Base-by-base conservation (phyloP, 176 grass and related monocot species). In the Oryza coarctata region DNA sequence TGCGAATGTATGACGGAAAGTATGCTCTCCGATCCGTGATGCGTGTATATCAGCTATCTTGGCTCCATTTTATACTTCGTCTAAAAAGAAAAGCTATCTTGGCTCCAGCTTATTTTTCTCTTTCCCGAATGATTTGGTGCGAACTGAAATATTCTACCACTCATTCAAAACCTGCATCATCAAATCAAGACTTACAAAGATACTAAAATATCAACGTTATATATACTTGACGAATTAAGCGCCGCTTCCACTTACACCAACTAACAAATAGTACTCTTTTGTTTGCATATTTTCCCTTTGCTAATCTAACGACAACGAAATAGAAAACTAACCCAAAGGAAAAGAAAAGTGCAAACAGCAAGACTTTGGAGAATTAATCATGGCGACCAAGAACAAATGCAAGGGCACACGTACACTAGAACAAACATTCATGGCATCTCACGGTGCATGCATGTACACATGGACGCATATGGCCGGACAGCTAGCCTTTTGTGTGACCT, bases 401-500 rank as follows among this genome's bases (percentile, higher is more conserved):
- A 6, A 43, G 15, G 15, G 52, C 44, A 80, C 70, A 20, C 14
- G 49, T 15, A 32, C 28, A 55, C 52, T 58, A 58, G 52, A 58
- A 58, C 6, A 71, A 1, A 73, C 39, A 82, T n/a, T 22, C 49
- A 63, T 32, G 26, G 44, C 60, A 63, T 22, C 36, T 28, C 68
- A 82, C 49, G 50, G 60, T 63, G 80, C 27, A 30, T 55, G 45
- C 0, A 80, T 70, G 69, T 81, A 70, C 67, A 81, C 78, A 81
- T 12, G 14, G 31, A 49, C 12, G 23, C 69, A 71, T 28, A 13
- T 72, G 40, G 14, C 26, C 27, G 25, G 70, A 23, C 70, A 72
- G 63, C 17, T n/a, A n/a, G n/a, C n/a, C n/a, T n/a, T 33, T 84
- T 15, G 32, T 63, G 15, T 38, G 41, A 14, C 61, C 30, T 41